Evolutionary conservation across 2,329 filamentous ascomycete species (phyloP).

Genomic region (Fusarium transvaalense): DNA sequence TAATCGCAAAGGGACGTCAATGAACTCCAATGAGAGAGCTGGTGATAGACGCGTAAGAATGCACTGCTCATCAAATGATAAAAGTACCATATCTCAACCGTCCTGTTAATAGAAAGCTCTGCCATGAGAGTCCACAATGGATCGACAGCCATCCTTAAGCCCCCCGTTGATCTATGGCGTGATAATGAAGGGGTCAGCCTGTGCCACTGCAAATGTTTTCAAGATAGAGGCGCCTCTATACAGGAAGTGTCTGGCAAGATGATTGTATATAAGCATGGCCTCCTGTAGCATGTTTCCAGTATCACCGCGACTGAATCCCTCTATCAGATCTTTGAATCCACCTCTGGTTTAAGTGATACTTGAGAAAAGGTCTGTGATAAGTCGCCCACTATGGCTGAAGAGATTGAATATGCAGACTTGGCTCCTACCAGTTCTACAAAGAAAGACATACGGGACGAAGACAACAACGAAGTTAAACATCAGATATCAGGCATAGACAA

Average conservation of each 20-base stretch:
- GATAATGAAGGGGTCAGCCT: not conserved
- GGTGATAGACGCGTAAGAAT: not conserved
- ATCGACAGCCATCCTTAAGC: not conserved
- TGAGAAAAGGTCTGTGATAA: not conserved
- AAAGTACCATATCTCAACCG: not conserved
- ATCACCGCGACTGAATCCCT: rapidly evolving
- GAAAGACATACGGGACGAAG: not conserved
- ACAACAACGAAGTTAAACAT: not conserved
- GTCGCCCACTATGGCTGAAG: not conserved
- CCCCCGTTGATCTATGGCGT: not conserved
- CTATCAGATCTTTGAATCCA: no score
- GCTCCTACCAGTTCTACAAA: not conserved
- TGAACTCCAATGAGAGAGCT: not conserved
- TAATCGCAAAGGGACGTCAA: not conserved
- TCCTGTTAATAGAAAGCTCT: not conserved
- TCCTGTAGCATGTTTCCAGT: not conserved
- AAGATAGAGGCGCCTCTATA: not conserved
- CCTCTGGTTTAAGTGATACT: not conserved
- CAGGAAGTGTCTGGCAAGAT: not conserved
- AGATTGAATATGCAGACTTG: not conserved
- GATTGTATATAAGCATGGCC: not conserved
- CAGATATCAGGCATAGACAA: not conserved
- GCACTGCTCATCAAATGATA: not conserved
- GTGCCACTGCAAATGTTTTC: not conserved
- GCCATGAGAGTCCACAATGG: not conserved